Percentiles rank a stretch among this genome's conserved stretches.
phyloP scores from a whole-genome alignment of 139 green algal genomes.

The Pycnococcus provasolii region DNA sequence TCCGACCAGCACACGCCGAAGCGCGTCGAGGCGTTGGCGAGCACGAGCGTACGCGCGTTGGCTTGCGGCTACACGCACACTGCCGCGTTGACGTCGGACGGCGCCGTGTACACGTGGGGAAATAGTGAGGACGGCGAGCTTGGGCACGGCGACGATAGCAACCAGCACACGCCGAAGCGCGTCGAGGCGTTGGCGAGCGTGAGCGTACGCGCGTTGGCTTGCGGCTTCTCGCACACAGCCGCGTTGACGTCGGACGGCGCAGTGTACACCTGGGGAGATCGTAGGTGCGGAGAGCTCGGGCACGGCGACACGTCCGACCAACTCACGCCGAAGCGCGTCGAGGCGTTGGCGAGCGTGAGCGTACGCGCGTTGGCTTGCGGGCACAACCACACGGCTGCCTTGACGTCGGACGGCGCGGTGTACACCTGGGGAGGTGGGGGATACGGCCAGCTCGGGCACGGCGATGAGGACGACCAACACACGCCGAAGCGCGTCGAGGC shows the following conservation, averaged over 20 bases:
- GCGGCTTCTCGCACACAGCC: constrained; percentile 11
- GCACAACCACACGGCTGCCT: constrained; percentile 44
- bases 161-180: too few species aligned
- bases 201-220: background rate
- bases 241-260: constrained; percentile 4
- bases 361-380: background rate
- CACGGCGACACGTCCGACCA: too few species aligned
- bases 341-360: background rate
- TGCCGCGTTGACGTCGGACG: constrained; percentile 4
- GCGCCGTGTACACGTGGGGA: constrained; percentile 10
- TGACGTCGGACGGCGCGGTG: constrained; percentile 39
- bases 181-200: too few species aligned
- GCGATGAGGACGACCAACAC: too few species aligned
- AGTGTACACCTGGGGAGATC: constrained; percentile 14
- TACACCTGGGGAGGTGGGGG: constrained; percentile 51
- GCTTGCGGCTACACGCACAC: too few species aligned
- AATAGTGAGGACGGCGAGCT: constrained; percentile 19
- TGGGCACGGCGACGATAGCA: background rate
- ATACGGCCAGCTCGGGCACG: constrained; percentile 41
- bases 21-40: too few species aligned
- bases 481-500: too few species aligned
- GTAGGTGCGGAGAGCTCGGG: constrained; percentile 17
- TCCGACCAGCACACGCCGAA: too few species aligned
- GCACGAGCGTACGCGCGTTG: too few species aligned
- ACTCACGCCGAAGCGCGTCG: background rate